Conservation (phyloP, 805 yeast species). For the Sporopachydermia lactativora region DNA sequence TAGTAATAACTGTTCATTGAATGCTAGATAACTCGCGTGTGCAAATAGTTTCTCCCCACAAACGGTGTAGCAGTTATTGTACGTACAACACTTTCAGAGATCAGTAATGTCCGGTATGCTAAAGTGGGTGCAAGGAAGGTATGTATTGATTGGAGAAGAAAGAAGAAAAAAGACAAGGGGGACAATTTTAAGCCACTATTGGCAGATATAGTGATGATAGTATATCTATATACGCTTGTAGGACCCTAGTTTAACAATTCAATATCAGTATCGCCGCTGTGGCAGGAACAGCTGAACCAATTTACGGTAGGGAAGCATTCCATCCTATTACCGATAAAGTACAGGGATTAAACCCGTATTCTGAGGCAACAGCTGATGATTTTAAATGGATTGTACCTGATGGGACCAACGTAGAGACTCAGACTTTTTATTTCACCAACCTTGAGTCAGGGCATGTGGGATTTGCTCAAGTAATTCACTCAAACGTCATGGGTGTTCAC, state of each 20-base stretch:
- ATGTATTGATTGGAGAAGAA: background rate
- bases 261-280: constrained; percentile 65
- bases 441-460: constrained; percentile 27
- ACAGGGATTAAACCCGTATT: constrained; percentile 32
- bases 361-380: constrained; percentile 39
- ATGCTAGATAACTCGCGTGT: too few relatives aligned
- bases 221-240: too few relatives aligned
- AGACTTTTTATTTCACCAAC: constrained; percentile 39
- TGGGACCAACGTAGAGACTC: constrained; percentile 41
- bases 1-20: too few relatives aligned
- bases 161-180: too few relatives aligned
- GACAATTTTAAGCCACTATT: too few relatives aligned
- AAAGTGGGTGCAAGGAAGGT: constrained; percentile 55
- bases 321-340: constrained; percentile 53
- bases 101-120: too few relatives aligned
- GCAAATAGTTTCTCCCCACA: too few relatives aligned
- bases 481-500: constrained; percentile 37
- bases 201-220: too few relatives aligned
- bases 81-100: too few relatives aligned
- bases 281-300: constrained; percentile 83
- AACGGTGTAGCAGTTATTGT: too few relatives aligned
- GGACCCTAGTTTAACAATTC: too few relatives aligned
- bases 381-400: constrained; percentile 46
- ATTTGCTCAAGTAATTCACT: constrained; percentile 38
- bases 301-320: constrained; percentile 66